Evolutionary conservation across 345 rosid genomes (phyloP).

Genomic region (Zanthoxylum bungeanum): DNA sequence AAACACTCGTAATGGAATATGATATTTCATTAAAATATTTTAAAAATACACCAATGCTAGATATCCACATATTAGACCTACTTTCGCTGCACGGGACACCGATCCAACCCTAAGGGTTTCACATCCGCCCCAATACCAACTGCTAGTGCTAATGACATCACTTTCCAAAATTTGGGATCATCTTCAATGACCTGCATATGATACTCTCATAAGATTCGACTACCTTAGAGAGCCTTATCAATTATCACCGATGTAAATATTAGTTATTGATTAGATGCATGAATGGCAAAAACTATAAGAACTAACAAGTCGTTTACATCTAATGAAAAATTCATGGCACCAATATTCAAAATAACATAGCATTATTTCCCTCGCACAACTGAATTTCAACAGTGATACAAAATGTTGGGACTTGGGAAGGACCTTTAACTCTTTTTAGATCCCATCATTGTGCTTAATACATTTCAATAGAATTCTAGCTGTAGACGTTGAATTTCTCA

Average conservation of each 20-base stretch:
- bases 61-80: too few species aligned
- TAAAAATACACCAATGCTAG: too few species aligned
- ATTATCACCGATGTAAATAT: background rate
- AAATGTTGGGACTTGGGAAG: background rate
- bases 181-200: slow-evolving; percentile 70
- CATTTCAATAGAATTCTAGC: background rate
- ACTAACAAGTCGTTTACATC: background rate
- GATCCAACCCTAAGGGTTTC: too few species aligned
- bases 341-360: background rate
- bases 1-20: too few species aligned
- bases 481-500: too few species aligned
- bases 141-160: slow-evolving; percentile 69
- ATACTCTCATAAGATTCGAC: slow-evolving; percentile 8
- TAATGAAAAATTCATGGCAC: background rate
- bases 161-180: slow-evolving; percentile 80
- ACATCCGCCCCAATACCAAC: too few species aligned
- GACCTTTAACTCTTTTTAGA: background rate
- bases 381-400: background rate
- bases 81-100: too few species aligned
- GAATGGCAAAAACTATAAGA: background rate
- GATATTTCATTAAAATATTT: too few species aligned
- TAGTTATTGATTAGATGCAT: background rate
- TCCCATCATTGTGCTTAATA: background rate
- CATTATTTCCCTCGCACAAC: background rate
- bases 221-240: background rate